Evolutionary conservation across 352 stramenopile genomes (phyloP).

Genomic region (Pythium dissotocum): DNA sequence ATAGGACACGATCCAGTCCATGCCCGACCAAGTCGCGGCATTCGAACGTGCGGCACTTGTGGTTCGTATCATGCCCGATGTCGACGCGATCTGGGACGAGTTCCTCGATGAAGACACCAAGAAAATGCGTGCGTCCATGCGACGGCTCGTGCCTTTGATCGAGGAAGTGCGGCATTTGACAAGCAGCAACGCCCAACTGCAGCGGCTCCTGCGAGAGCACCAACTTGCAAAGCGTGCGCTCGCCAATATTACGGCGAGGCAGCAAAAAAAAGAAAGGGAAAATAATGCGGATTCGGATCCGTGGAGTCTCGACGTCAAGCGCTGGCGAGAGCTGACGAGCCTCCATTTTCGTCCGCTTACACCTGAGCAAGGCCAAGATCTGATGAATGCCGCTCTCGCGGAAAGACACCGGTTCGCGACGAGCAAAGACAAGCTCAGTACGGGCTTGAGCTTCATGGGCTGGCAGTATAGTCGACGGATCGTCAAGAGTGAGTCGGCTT

Average conservation of each 20-base stretch:
- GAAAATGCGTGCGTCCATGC: not conserved
- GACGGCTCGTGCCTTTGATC: not conserved
- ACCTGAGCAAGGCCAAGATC: no score
- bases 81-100: constrained; percentile 6
- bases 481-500: no score
- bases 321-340: not conserved
- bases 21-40: not conserved
- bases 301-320: not conserved
- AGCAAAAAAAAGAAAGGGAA: not conserved
- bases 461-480: no score
- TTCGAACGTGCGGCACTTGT: not conserved
- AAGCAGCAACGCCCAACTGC: not conserved
- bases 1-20: not conserved
- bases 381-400: no score
- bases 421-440: no score
- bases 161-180: not conserved
- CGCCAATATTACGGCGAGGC: not conserved
- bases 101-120: constrained; percentile 14
- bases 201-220: not conserved
- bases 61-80: not conserved
- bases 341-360: not conserved
- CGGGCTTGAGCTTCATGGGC: no score
- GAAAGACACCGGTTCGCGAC: no score
- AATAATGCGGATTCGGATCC: not conserved
- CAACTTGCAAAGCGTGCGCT: not conserved